Evolutionary conservation across 2,329 filamentous ascomycete species (phyloP), one percentile per base, ranked within the genome.

Genomic region (Aureobasidium mangrovei): DNA sequence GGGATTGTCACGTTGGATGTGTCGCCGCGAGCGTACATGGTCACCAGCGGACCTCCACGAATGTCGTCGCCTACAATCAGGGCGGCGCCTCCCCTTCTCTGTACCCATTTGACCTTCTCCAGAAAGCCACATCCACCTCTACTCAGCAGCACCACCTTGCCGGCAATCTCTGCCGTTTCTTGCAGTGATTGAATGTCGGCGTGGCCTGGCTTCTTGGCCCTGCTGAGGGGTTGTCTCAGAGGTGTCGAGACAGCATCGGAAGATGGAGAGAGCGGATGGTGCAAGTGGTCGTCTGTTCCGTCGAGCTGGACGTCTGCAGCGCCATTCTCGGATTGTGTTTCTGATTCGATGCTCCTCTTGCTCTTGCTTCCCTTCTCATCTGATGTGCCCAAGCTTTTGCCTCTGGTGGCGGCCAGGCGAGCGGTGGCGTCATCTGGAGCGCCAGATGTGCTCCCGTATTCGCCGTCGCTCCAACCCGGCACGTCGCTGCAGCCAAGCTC

Each of bases 21-120:
- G 66, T 97, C 91, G 36, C 91, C 93, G 64, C 88, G 83, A n/a
- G 93, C 93, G 69, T 95, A 97, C 93, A 98, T 98, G 62, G 94
- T 93, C 48, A 97, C 88, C 58, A 98, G 74, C 35, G 86, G 86
- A 3, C 90, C 91, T 42, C 91, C 91, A 58, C 88, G 86, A 56
- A 88, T 85, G 68, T 96, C 87, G 68, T 98, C 93, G 28, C 93
- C 93, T 3, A 98, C 91, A 60, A 98, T 94, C 57, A 98, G 76
- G 35, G 88, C 93, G 57, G 90, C 79, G 24, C 86, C 93, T 27
- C 93, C 93, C 64, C 93, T 82, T 58, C 90, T 81, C 69, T 98
- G 93, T 9, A 87, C 89, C 93, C 93, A 98, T 74, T 94, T 91
- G 59, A 93, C 89, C 71, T 98, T 98, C 67, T 97, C 91, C 57